Evolutionary conservation across 2,329 filamentous ascomycete species (phyloP).

Genomic region (Fusarium solani-melongenae): DNA sequence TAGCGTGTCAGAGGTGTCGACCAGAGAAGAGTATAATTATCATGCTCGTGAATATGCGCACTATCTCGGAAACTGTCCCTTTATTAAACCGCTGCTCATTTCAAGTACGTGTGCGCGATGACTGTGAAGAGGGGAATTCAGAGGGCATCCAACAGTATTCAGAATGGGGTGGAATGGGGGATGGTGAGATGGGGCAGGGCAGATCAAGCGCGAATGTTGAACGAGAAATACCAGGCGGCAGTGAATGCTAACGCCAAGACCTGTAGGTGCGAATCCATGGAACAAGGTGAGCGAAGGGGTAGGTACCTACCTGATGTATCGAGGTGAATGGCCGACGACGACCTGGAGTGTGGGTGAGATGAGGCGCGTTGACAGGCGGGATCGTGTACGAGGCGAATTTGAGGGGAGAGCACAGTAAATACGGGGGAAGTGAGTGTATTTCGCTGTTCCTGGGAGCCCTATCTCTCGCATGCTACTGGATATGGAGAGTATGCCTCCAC

Average conservation of each 20-base stretch:
- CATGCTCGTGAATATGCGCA: conserved; percentile 13
- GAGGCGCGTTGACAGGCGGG: not conserved
- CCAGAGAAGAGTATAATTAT: conserved; percentile 14
- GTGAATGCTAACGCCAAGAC: not conserved
- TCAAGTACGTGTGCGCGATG: conserved; percentile 29
- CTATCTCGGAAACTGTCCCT: conserved; percentile 18
- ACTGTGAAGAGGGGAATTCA: conserved; percentile 17
- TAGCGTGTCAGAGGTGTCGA: conserved; percentile 7
- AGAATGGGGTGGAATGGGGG: conserved; percentile 22
- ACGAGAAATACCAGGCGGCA: not conserved
- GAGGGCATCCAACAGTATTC: conserved; percentile 23
- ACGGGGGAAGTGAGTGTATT: conserved; percentile 32
- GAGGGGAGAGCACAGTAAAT: conserved; percentile 3
- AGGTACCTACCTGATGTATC: conserved; percentile 20
- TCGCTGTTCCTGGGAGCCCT: conserved; percentile 26
- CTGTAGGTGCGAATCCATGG: not conserved
- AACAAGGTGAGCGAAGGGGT: not conserved
- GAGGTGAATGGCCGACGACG: not conserved
- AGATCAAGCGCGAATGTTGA: conserved; percentile 8
- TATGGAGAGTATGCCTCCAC: conserved; percentile 36
- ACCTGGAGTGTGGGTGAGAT: conserved; percentile 4
- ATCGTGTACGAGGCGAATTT: conserved; percentile 14
- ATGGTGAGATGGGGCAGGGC: conserved; percentile 28
- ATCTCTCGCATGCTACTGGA: conserved; percentile 20
- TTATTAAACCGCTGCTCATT: conserved; percentile 20